Evolutionary conservation across 2,329 filamentous ascomycete genomes (phyloP).

Genomic region (Trichoderma sp.): DNA sequence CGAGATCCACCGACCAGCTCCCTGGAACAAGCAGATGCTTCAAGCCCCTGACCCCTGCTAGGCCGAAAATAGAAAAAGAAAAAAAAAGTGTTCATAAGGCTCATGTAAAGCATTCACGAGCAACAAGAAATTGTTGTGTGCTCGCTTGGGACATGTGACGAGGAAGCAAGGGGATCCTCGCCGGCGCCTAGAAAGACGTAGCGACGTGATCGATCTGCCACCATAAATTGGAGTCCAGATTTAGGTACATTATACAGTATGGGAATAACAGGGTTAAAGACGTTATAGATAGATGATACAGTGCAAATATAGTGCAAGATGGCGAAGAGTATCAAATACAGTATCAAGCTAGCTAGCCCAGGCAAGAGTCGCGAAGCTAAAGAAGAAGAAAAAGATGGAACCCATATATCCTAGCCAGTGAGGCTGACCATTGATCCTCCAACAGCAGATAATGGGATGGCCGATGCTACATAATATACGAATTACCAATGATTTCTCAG

Average conservation of each 20-base stretch:
- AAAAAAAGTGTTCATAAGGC: neutral
- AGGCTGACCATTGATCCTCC: too few species aligned
- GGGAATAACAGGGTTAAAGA: neutral
- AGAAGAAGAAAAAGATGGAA: neutral
- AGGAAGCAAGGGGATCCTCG: neutral
- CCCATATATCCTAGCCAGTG: too few species aligned
- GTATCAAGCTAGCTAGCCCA: neutral
- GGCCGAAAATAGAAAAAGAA: neutral
- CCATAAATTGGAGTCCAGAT: neutral
- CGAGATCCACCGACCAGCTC: neutral
- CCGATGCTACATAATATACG: neutral
- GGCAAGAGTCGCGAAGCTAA: neutral
- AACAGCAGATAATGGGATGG: neutral
- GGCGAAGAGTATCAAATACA: too few species aligned
- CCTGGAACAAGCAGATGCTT: constrained; percentile 5
- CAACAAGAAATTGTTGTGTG: neutral
- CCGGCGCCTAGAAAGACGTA: neutral
- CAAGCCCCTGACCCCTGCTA: neutral
- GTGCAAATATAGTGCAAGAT: neutral
- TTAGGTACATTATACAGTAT: neutral
- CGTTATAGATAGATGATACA: neutral
- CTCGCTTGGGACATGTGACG: neutral
- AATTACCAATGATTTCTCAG: neutral
- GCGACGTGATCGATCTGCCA: neutral
- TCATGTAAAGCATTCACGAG: neutral